These are phyloP conservation scores for Houttuynia cordata DNA, from an alignment of 164 flowering plant species.

Conservation along the genomic window DNA sequence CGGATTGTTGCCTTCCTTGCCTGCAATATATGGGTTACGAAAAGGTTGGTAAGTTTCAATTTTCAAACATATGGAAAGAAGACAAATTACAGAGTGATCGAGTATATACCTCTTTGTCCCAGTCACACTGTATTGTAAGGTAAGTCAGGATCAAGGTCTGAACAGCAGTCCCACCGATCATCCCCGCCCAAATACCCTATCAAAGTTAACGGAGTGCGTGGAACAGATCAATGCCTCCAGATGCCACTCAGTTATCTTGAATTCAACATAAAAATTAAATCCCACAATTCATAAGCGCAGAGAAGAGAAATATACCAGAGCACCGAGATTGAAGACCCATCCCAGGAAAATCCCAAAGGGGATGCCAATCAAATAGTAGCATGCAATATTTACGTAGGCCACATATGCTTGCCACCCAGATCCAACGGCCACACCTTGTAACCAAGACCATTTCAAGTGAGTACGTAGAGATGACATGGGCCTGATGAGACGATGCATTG, in stretches of 20 bases:
- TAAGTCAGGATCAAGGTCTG: slow-evolving; percentile 47
- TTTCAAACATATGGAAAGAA: too few relatives aligned
- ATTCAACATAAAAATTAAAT: too few relatives aligned
- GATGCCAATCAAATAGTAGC: slow-evolving; percentile 57
- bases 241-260: neutral
- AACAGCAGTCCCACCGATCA: slow-evolving; percentile 65
- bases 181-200: slow-evolving; percentile 67
- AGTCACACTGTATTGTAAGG: slow-evolving; percentile 44
- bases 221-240: neutral
- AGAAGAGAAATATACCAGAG: slow-evolving; percentile 20
- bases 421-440: slow-evolving; percentile 63
- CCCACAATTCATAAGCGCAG: neutral
- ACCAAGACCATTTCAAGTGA: too few relatives aligned
- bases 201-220: too few relatives aligned
- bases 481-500: too few relatives aligned
- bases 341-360: slow-evolving; percentile 44
- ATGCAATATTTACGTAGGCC: slow-evolving; percentile 45
- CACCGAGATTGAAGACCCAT: slow-evolving; percentile 30
- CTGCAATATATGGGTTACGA: too few relatives aligned
- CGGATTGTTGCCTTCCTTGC: too few relatives aligned
- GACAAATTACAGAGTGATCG: too few relatives aligned
- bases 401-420: slow-evolving; percentile 66
- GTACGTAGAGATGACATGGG: too few relatives aligned
- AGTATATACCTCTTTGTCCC: slow-evolving; percentile 55
- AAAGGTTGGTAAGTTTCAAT: too few relatives aligned